Conservation (phyloP, 176 grass and related monocot genomes). For the Phoenix roebelenii region DNA sequence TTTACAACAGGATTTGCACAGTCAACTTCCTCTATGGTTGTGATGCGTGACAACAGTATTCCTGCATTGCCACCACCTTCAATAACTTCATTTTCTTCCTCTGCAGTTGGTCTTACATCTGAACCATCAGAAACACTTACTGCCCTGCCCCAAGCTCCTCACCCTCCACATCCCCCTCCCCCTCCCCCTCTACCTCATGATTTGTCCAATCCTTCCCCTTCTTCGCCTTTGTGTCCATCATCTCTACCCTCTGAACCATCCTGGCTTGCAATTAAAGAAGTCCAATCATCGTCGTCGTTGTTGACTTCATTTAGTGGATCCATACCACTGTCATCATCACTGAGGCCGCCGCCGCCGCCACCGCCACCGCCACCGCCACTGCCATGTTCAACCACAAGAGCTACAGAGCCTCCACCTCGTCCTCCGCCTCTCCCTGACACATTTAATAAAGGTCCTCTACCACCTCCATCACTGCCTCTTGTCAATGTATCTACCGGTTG, state of each 20-base stretch:
- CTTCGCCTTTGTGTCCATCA: too few species aligned
- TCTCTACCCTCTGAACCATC: conserved; percentile 11
- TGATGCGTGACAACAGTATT: neutral
- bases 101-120: conserved; percentile 23
- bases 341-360: neutral
- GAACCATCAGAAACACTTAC: conserved; percentile 17
- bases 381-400: neutral
- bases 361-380: neutral
- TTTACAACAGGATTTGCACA: conserved; percentile 19
- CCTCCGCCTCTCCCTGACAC: conserved; percentile 15
- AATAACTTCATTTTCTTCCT: neutral
- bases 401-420: neutral
- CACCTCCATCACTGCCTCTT: neutral
- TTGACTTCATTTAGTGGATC: conserved; percentile 9
- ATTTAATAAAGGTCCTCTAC: neutral
- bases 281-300: conserved; percentile 6
- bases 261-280: conserved; percentile 9
- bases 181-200: neutral
- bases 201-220: too few species aligned
- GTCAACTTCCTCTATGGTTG: conserved; percentile 20
- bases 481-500: conserved; percentile 1
- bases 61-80: neutral
- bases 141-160: conserved; percentile 20
- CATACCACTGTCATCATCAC: neutral
- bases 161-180: conserved; percentile 6